phyloP scores from a whole-genome alignment of 108 stramenopile species.

The Skeletonema potamos region DNA sequence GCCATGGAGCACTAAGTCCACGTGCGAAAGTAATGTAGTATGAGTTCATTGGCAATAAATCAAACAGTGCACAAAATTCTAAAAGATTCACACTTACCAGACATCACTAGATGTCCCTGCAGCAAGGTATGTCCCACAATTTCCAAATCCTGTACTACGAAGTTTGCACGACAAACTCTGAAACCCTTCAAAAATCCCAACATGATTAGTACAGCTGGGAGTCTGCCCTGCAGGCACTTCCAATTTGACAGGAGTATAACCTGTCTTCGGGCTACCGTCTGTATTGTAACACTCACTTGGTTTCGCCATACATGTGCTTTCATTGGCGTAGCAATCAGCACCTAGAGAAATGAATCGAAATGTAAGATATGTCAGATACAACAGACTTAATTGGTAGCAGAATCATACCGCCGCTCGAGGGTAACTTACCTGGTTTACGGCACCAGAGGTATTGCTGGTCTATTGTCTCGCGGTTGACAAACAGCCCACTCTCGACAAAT shows the following conservation, averaged over 20 bases:
- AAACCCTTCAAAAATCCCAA: neutral
- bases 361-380: too few species aligned
- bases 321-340: neutral
- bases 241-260: neutral
- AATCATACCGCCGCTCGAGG: too few species aligned
- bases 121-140: neutral
- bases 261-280: neutral
- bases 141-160: neutral
- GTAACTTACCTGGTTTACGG: neutral
- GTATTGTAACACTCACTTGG: neutral
- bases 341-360: too few species aligned
- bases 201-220: neutral
- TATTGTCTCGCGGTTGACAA: conserved; percentile 4
- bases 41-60: too few species aligned
- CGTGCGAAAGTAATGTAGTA: too few species aligned
- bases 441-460: neutral
- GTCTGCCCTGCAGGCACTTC: neutral
- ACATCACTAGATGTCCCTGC: neutral
- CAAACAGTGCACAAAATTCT: too few species aligned
- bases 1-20: neutral
- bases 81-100: too few species aligned
- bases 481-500: conserved; percentile 12
- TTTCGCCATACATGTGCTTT: neutral
- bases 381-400: too few species aligned
- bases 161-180: neutral